Evolutionary conservation across 768 basidiomycete genomes (phyloP).

Genomic region (Xanthoconium purpureum): DNA sequence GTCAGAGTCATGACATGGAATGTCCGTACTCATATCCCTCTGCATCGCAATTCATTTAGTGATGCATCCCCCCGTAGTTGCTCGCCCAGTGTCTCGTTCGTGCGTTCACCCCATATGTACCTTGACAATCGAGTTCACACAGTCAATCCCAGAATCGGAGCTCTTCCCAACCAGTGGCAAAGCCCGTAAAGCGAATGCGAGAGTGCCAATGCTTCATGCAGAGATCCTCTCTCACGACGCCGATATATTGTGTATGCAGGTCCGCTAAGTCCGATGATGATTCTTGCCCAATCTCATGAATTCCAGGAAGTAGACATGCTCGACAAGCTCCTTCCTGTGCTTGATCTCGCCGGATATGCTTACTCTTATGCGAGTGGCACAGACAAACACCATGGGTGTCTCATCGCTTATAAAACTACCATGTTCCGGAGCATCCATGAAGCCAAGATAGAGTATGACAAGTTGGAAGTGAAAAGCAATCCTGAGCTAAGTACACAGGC

Average conservation of each 20-base stretch:
- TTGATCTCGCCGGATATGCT: constrained; percentile 63
- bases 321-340: constrained; percentile 63
- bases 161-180: constrained; percentile 78
- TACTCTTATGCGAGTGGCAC: constrained; percentile 67
- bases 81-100: constrained; percentile 79
- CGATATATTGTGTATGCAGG: constrained; percentile 87
- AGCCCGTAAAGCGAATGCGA: constrained; percentile 71
- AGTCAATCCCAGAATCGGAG: constrained; percentile 55
- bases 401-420: constrained; percentile 67
- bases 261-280: constrained; percentile 27
- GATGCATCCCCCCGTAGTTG: constrained; percentile 41
- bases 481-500: constrained; percentile 30
- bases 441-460: constrained; percentile 66
- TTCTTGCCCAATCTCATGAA: background rate
- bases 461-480: constrained; percentile 46
- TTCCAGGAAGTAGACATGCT: constrained; percentile 83
- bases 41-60: constrained; percentile 1
- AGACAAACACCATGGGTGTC: constrained; percentile 80
- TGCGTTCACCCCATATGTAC: constrained; percentile 39
- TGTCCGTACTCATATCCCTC: constrained; percentile 44
- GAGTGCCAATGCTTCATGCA: constrained; percentile 70
- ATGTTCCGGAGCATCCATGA: constrained; percentile 47
- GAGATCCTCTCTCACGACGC: constrained; percentile 74
- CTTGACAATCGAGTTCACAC: background rate
- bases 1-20: constrained; percentile 80